A percentile compares a stretch with the other conserved stretches of the same genome.
Evolutionary conservation across 225 moss, liverwort and hornwort species (phyloP).

Genomic region (Neckera pumila): DNA sequence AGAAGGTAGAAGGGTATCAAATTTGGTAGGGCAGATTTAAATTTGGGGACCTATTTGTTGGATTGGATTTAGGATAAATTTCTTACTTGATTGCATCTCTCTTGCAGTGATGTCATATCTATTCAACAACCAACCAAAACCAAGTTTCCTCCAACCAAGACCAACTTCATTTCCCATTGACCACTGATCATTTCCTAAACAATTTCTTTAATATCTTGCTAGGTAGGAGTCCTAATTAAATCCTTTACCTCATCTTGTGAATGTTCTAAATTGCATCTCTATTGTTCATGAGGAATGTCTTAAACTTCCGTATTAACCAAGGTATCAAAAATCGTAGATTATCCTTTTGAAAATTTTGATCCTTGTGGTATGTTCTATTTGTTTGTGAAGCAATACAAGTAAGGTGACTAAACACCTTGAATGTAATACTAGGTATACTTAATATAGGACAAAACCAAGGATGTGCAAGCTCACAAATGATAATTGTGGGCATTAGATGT

Average conservation of each 20-base stretch:
- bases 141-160: not conserved
- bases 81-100: not conserved
- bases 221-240: not conserved
- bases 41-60: fast-evolving
- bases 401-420: not conserved
- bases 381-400: not conserved
- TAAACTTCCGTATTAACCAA: fast-evolving
- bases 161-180: not conserved
- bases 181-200: fast-evolving
- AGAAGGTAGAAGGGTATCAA: not conserved
- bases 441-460: too few species aligned
- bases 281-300: fast-evolving
- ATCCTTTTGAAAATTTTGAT: not conserved
- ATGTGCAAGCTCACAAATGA: not conserved
- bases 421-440: not conserved
- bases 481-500: too few species aligned
- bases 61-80: not conserved
- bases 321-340: too few species aligned
- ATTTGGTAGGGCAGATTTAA: fast-evolving
- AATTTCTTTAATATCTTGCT: not conserved
- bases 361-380: not conserved
- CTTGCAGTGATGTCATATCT: too few species aligned
- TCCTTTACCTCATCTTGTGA: not conserved
- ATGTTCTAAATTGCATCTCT: not conserved
- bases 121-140: too few species aligned